Base-by-base conservation (phyloP, 108 stramenopile genomes). In the Cyclotella sp. region DNA sequence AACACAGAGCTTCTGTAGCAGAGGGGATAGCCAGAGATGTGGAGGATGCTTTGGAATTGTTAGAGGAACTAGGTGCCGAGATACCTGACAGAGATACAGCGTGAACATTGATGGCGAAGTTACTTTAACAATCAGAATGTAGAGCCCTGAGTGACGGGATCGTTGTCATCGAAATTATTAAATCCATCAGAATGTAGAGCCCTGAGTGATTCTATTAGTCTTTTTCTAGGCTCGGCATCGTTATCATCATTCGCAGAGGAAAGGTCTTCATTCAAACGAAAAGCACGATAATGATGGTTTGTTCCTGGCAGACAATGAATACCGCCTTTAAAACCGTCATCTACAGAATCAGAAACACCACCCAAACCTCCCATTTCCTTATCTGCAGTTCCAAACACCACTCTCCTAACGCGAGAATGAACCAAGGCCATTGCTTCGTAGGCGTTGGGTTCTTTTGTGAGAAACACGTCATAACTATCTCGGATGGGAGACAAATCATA, bases 371-470 rank as follows among this genome's bases (percentile, higher is more conserved):
- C 85, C 66, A 75, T 69, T 30, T 75, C 59, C 22, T 63, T 65
- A 66, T 86, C 58, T 39, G 57, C 51, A 15, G 79, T 52, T 19
- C 78, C 88, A 82, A 89, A 92, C 14, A 92, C 68, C 7, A 92
- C 79, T 14, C 87, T 85, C 46, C 91, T 63, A 8, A 94, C 65
- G 60, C 93, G 79, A 41, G 87, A 86, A 77, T 94, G 93, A 24
- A 94, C 82, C 24, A 88, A 70, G 3, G 90, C 82, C 93, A 94
- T 94, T 16, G 90, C 88, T 73, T 94, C 93, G 63, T 88, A 94
- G 5, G 90, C 68, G 30, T 75, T 79, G 34, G 93, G 91, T 59
- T 91, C 90, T 53, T 83, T 86, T 27, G 76, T 84, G 3, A 82
- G 53, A 63, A 87, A 94, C 21, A 94, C 62, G 49, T 92, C 91